A percentile compares a stretch with the other conserved stretches of the same genome.
Evolutionary conservation across 768 basidiomycete species (phyloP).

Genomic region (Hypholoma sublateritium): DNA sequence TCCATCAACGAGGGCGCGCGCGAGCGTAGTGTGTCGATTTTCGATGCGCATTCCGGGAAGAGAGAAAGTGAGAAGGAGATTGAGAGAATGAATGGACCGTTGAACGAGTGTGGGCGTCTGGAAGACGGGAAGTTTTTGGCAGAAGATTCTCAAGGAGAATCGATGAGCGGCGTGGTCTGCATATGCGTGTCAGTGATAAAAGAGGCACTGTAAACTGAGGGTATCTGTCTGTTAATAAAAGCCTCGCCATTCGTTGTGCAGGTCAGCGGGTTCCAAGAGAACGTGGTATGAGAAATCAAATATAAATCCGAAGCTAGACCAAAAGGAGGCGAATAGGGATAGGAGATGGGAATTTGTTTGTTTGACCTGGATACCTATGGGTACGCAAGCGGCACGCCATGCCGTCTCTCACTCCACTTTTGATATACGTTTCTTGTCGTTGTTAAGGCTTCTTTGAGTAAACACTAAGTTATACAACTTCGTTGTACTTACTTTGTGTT

Average conservation of each 20-base stretch:
- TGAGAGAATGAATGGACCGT: neutral
- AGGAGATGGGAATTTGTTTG: neutral
- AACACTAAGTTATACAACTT: too few species aligned
- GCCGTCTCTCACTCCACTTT: constrained; percentile 6
- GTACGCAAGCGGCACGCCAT: neutral
- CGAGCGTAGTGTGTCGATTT: neutral
- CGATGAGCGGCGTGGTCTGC: neutral
- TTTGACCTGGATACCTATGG: neutral
- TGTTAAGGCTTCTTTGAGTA: neutral
- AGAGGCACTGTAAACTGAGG: neutral
- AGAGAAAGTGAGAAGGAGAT: neutral
- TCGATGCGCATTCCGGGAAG: constrained; percentile 1
- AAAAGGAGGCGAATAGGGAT: neutral
- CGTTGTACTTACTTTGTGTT: too few species aligned
- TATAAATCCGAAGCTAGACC: constrained; percentile 3
- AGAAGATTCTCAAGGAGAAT: constrained; percentile 4
- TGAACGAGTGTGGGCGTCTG: constrained; percentile 9
- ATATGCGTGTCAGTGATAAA: neutral
- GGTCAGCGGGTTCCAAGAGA: constrained; percentile 1
- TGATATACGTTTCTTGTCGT: neutral
- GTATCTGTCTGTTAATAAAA: constrained; percentile 6
- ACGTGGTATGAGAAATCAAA: constrained; percentile 1
- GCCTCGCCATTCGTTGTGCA: neutral
- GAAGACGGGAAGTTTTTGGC: constrained; percentile 4
- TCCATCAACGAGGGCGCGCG: neutral